phyloP scores from a whole-genome alignment of 1,284 basidiomycete species.

The Pholiota adiposa region DNA sequence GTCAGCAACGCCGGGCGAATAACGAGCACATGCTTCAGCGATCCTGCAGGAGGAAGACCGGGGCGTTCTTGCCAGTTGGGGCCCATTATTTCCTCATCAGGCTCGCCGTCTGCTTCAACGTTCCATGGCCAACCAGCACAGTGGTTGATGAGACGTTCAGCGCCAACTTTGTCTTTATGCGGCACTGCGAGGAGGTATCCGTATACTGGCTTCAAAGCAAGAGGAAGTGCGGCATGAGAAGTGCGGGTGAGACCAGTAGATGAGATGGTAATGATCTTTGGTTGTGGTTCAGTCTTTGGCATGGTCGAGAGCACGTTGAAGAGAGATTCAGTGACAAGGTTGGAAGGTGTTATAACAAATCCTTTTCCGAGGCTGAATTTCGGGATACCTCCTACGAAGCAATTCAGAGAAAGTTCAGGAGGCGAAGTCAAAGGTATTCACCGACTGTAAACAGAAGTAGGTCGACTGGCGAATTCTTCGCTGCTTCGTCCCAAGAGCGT shows the following conservation, averaged over 20 bases:
- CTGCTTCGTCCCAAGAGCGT: constrained; percentile 47
- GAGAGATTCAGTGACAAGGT: constrained; percentile 55
- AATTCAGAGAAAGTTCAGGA: neutral
- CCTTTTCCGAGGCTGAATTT: constrained; percentile 48
- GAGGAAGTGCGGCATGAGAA: constrained; percentile 50
- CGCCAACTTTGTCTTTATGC: constrained; percentile 61
- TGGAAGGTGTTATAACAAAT: constrained; percentile 44
- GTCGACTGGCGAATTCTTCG: constrained; percentile 40
- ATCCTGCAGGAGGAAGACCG: constrained; percentile 46
- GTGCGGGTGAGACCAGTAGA: constrained; percentile 52
- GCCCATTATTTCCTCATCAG: constrained; percentile 41
- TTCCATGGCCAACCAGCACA: constrained; percentile 52
- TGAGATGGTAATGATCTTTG: constrained; percentile 56
- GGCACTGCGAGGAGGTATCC: constrained; percentile 42
- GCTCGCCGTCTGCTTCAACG: constrained; percentile 38
- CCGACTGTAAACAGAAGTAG: constrained; percentile 55
- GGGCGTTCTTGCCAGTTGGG: constrained; percentile 42
- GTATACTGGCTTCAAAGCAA: constrained; percentile 53
- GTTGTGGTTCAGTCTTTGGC: constrained; percentile 38
- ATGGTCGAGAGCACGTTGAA: constrained; percentile 53
- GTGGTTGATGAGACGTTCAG: constrained; percentile 52
- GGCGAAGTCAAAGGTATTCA: constrained; percentile 29
- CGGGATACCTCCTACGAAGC: constrained; percentile 28
- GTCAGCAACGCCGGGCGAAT: constrained; percentile 61
- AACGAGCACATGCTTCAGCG: constrained; percentile 50